phyloP scores from a whole-genome alignment of 108 stramenopile species.

The Skeletonema grethae region DNA sequence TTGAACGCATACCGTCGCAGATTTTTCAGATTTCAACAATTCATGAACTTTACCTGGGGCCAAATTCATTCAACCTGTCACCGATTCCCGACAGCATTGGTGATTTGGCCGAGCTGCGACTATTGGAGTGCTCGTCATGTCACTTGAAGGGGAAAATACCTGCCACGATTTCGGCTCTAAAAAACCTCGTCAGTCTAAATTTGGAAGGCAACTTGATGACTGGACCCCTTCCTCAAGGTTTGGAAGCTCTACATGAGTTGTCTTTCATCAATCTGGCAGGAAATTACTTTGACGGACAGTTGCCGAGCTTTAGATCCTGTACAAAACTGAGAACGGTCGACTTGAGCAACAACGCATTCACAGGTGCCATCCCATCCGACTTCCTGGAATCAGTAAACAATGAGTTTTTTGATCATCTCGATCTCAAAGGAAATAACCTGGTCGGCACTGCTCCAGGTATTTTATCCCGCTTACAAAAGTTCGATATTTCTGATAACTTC shows the following conservation, averaged over 20 bases:
- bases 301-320: conserved; percentile 21
- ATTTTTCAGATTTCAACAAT: conserved; percentile 30
- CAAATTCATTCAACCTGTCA: conserved; percentile 17
- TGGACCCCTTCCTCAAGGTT: conserved; percentile 29
- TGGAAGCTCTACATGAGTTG: conserved; percentile 25
- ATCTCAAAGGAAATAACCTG: conserved; percentile 24
- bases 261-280: conserved; percentile 37
- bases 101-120: conserved; percentile 19
- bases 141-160: conserved; percentile 58
- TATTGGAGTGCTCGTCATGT: conserved; percentile 37
- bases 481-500: conserved; percentile 65
- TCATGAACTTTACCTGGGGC: conserved; percentile 29
- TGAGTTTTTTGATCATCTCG: conserved; percentile 31
- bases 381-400: conserved; percentile 30
- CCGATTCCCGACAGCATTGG: conserved; percentile 30
- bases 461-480: conserved; percentile 53
- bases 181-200: conserved; percentile 51
- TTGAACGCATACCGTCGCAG: conserved; percentile 18
- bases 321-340: conserved; percentile 42
- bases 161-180: conserved; percentile 38
- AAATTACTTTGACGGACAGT: conserved; percentile 27
- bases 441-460: conserved; percentile 26
- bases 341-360: conserved; percentile 25
- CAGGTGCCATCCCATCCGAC: conserved; percentile 20
- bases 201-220: conserved; percentile 45